Base-by-base conservation (phyloP, 129 eudicot species). In the Erigeron canadensis region DNA sequence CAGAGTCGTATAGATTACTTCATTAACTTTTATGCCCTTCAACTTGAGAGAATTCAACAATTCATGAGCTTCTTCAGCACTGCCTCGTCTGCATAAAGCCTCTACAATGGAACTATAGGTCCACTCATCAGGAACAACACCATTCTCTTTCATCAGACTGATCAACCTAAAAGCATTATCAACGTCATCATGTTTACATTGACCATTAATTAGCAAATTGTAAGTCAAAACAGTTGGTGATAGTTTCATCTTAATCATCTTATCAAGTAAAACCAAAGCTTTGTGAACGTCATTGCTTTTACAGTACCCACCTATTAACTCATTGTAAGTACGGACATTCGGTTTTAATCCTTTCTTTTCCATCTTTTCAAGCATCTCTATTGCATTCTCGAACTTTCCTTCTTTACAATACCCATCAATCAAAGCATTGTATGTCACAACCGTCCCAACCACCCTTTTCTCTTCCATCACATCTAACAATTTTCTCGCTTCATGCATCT, bases 321-420 rank as follows among this genome's bases (percentile, higher is more conserved):
- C 91, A 63, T 89, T 92, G 72, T 83, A 92, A 7, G 96, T 92
- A 9, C 96, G 89, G 13, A 83, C 88, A 78, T 89, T 83, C 13
- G 96, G 86, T 59, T 73, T 75, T 53, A 87, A 71, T 28, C 76
- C 72, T 53, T 83, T 83, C 60, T 44, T 46, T 61, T 80, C 88
- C 98, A 92, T 89, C 81, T 77, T 51, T 12, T 80, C 78, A 45
- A 86, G 71, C 13, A 92, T 69, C 60, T 80, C 84, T 1, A 85
- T 37, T 42, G 98, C 98, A 58, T 75, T 44, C 60, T 89, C 87
- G n/a, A 81, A 39, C 85, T 73, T 77, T 64, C 88, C 91, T 67
- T 83, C 83, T 62, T 87, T 85, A 71, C 96, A 89, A 28, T 84
- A 89, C 53, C 98, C 98, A 61, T 86, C 81, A 47, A 92, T 89